Percentiles rank a stretch among this genome's conserved stretches.
phyloP scores from a whole-genome alignment of 2,329 filamentous ascomycete species.

The Samsoniella hepiali region DNA sequence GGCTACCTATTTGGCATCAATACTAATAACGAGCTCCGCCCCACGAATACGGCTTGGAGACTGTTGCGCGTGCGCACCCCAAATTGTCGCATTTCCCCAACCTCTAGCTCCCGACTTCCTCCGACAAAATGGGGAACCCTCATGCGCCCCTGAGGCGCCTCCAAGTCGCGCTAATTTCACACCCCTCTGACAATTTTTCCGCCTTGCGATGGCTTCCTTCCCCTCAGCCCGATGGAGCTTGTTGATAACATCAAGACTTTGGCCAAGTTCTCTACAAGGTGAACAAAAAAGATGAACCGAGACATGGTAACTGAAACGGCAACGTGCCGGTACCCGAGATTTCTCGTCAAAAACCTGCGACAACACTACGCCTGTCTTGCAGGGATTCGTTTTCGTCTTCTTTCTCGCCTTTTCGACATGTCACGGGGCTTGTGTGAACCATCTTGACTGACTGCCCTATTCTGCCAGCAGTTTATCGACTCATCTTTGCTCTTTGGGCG shows the following conservation, averaged over 20 bases:
- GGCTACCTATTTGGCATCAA: conserved; percentile 14
- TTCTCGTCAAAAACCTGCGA: neutral
- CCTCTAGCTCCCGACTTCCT: conserved; percentile 17
- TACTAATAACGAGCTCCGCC: conserved; percentile 3
- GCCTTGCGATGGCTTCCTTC: neutral
- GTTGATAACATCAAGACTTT: neutral
- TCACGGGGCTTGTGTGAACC: neutral
- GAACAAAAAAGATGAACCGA: neutral
- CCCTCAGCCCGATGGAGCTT: neutral
- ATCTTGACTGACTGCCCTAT: neutral
- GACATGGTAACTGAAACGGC: neutral
- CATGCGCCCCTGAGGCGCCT: conserved; percentile 12
- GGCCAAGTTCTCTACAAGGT: neutral
- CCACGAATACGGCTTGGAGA: conserved; percentile 8
- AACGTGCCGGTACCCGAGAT: conserved; percentile 15
- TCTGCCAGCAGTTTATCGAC: neutral
- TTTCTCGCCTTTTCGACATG: neutral
- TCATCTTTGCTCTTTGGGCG: neutral
- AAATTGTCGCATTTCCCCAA: conserved; percentile 12
- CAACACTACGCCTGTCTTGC: neutral
- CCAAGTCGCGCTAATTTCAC: conserved; percentile 10
- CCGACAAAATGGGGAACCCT: conserved; percentile 18
- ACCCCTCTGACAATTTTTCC: neutral
- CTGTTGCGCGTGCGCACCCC: neutral
- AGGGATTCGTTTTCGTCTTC: conserved; percentile 14